phyloP scores from a whole-genome alignment of 2,329 filamentous ascomycete genomes.

The Aspergillus jensenii region DNA sequence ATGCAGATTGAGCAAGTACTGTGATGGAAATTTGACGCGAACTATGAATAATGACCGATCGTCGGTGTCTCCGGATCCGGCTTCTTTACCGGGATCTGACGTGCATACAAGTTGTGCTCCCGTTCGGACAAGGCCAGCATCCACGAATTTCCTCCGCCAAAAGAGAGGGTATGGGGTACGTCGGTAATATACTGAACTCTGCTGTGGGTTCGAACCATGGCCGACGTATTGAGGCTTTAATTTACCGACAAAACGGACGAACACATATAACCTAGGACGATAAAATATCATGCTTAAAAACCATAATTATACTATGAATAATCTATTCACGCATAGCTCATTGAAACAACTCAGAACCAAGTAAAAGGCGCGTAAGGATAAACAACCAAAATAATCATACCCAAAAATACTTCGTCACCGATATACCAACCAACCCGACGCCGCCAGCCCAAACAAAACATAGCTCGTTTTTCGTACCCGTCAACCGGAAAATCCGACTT shows the following conservation, averaged over 20 bases:
- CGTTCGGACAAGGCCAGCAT: neutral
- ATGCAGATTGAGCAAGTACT: conserved; percentile 23
- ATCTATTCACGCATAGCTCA: neutral
- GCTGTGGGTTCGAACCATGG: neutral
- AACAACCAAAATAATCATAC: neutral
- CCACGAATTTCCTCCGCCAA: neutral
- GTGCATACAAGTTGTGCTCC: neutral
- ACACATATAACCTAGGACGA: neutral
- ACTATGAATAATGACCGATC: neutral
- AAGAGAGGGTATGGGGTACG: neutral
- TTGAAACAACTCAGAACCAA: neutral
- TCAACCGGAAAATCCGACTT: neutral
- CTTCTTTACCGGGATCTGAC: neutral
- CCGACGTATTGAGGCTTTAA: neutral
- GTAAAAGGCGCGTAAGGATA: neutral
- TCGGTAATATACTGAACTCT: neutral
- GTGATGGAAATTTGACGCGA: neutral
- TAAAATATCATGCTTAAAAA: neutral
- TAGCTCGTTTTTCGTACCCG: neutral
- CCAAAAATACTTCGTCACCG: neutral
- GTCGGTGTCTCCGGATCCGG: neutral
- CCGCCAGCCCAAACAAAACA: neutral
- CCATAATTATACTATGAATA: neutral
- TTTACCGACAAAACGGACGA: neutral
- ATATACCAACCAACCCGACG: conserved; percentile 11